Base-by-base conservation (phyloP, 2,329 filamentous ascomycete species). In the Leptodontidium sp. region DNA sequence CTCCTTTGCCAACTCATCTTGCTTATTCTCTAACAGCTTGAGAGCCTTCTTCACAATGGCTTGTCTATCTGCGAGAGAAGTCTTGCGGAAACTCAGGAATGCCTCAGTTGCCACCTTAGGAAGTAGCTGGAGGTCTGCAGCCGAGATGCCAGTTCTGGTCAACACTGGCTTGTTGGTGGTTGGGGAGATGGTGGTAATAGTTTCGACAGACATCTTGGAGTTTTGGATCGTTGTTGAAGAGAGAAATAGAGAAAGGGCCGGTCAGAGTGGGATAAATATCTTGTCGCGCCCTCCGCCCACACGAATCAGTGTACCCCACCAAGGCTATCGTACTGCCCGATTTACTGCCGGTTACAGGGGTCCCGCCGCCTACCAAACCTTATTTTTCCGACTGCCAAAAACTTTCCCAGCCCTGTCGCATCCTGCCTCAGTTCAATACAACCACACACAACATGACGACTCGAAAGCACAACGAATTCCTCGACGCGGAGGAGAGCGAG, bases 81-180 rank as follows among this genome's bases (percentile, higher is more conserved):
- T 96, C 78, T 91, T 88, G 72, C 90, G 88, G 84, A 91, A 98
- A 62, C 86, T 88, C 72, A 90, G 81, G 81, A 97, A 98, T 8
- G 93, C 93, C 73, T 89, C 85, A 53, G 89, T 87, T 64, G 94
- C 91, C 69, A 86, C 86, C 74, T 88, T 84, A 64, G 94, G 91
- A n/a, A 98, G 83, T 67, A 86, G 82, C 62, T 90, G 84, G 61
- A 97, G 84, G 72, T 97, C 92, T 35, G 86, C 82, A 47, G 87
- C 81, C 55, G 92, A 91, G 73, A 91, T 85, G 75, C 93, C 93
- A 80, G 90, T 89, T 74, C 94, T 90, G 70, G 91, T 93, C 73
- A 97, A 81, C 79, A 98, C 88, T 67, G 92, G 86, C 83, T 94
- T 89, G 81, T 96, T 95, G 73, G 94, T 98, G 72, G 88, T 91